These are phyloP conservation scores for Colletotrichum coccodes DNA, from an alignment of 2,329 filamentous ascomycete species.

Conservation along the genomic window DNA sequence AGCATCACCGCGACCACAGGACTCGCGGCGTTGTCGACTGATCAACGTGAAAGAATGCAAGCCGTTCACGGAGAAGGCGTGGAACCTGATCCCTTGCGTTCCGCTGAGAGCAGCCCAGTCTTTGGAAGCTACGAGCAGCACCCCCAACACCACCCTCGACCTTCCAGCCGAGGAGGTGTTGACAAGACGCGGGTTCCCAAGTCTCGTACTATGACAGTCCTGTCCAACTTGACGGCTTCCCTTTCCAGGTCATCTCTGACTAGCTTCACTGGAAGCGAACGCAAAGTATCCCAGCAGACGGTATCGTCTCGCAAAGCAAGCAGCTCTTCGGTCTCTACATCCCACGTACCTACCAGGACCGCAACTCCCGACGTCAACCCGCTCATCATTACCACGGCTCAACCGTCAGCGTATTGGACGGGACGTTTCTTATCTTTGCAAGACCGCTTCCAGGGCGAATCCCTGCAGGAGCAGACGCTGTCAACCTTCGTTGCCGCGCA, in stretches of 20 bases:
- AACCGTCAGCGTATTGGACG: conserved; percentile 67
- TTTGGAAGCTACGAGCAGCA: not conserved
- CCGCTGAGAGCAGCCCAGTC: not conserved
- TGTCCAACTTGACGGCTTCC: conserved; percentile 57
- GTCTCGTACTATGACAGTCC: conserved; percentile 55
- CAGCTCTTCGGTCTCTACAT: conserved; percentile 18
- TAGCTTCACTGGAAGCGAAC: conserved; percentile 20
- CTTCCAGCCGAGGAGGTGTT: not conserved
- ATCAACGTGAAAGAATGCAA: conserved; percentile 13
- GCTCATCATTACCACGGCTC: conserved; percentile 49
- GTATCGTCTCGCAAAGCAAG: conserved; percentile 27
- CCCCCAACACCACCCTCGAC: conserved; percentile 20
- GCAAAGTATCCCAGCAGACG: not conserved
- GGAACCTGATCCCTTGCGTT: not conserved
- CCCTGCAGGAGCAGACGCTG: conserved; percentile 19
- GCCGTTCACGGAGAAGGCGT: not conserved
- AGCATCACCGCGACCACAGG: conserved; percentile 38
- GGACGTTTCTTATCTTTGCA: conserved; percentile 68
- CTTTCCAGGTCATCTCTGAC: conserved; percentile 46
- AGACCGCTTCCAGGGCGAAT: conserved; percentile 60
- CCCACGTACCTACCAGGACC: conserved; percentile 23
- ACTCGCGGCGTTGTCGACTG: conserved; percentile 24
- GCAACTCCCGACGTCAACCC: conserved; percentile 5
- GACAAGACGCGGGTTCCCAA: conserved; percentile 46
- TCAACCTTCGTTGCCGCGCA: conserved; percentile 16